Base-by-base conservation (phyloP, 2,329 filamentous ascomycete genomes). In the Diplodia intermedia region DNA sequence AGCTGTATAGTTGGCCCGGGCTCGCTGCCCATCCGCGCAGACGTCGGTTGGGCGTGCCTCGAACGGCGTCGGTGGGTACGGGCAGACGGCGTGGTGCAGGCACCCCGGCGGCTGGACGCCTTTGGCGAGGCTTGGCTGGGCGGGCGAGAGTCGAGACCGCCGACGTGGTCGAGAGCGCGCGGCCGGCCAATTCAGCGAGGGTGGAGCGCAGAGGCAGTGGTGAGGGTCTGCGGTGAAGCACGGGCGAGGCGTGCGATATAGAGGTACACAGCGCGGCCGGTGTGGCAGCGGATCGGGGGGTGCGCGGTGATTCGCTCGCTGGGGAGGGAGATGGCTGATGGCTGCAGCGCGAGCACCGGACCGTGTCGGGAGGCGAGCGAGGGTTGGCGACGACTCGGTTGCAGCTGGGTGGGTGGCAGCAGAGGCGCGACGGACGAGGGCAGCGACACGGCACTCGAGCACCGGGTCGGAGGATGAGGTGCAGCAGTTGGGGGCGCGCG, bases 31-130 rank as follows among this genome's bases (percentile, higher is more conserved):
- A 65, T 65, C 47, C 50, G 62, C 38, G 47, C 62, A 55, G 50
- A 47, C 33, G 40, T 36, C 20, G 33, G 36, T 47, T 55, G 62
- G 62, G 50, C 49, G 18, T 20, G 49, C 36, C n/a, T 65, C 62
- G 33, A 43, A 18, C 31, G 61, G 61, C 43, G 18, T 29, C 31
- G 50, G 62, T 54, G 61, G 62, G 52, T 55, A 55, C 40, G 31
- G 31, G 62, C 62, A 65, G 62, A 33, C 26, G 50, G 62, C 31
- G 49, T 47, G 62, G 31, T 65, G 62, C 62, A 65, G 33, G 36
- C 49, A 55, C 49, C 36, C 38, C 50, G 62, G 43, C 6, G 43
- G 60, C 60, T 63, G 60, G 60, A 38, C 60, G 60, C 60, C 60
- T 63, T 49, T 61, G 26, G 57, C 55, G 40, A 12, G 40, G 11